Percentiles rank a stretch among this genome's conserved stretches.
Evolutionary conservation across 805 yeast species (phyloP).

Genomic region (Lipomyces anomalus): DNA sequence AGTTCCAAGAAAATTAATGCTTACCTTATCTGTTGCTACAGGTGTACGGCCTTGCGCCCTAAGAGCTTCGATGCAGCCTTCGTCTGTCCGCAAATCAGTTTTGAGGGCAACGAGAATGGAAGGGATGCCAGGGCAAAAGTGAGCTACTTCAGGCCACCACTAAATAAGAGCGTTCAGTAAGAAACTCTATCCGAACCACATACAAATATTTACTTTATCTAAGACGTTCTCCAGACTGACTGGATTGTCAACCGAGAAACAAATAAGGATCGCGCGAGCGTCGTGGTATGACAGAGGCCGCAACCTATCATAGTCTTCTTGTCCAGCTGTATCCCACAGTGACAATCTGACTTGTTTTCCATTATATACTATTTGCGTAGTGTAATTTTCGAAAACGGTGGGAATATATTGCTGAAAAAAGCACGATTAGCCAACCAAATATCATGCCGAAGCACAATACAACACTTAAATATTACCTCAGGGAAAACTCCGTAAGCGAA

Average conservation of each 20-base stretch:
- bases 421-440: neutral
- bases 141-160: slow-evolving; percentile 84
- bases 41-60: slow-evolving; percentile 28
- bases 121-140: slow-evolving; percentile 77
- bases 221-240: slow-evolving; percentile 64
- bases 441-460: neutral
- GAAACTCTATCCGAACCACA: neutral
- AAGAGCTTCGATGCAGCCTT: slow-evolving; percentile 23
- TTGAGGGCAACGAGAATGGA: slow-evolving; percentile 78
- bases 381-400: slow-evolving; percentile 75
- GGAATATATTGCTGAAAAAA: slow-evolving; percentile 54
- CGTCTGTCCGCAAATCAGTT: slow-evolving; percentile 47
- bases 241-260: slow-evolving; percentile 63
- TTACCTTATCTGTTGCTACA: slow-evolving; percentile 41
- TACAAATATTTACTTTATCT: slow-evolving; percentile 36
- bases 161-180: slow-evolving; percentile 3
- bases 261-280: slow-evolving; percentile 65
- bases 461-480: slow-evolving; percentile 27
- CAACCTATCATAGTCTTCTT: slow-evolving; percentile 75
- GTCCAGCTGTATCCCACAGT: slow-evolving; percentile 88
- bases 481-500: slow-evolving; percentile 70
- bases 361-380: slow-evolving; percentile 46
- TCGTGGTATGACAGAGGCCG: slow-evolving; percentile 78
- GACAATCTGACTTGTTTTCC: slow-evolving; percentile 38
- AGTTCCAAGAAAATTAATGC: slow-evolving; percentile 26